Conservation (phyloP, 164 flowering plant species). For the Vitis rupestris region DNA sequence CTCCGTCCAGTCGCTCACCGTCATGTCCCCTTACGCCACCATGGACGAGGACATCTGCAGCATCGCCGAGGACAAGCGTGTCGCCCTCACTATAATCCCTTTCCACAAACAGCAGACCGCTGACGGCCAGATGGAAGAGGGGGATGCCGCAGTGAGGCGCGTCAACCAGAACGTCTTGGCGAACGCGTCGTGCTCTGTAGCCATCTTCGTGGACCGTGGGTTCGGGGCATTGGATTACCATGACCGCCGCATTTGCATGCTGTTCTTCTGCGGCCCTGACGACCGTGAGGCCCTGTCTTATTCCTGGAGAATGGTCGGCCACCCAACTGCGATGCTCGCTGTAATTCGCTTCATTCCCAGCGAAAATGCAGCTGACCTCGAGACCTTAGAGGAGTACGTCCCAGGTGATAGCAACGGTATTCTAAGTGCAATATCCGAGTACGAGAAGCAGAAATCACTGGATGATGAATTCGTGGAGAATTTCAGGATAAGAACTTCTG, state of each 20-base stretch:
- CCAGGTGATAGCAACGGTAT: conserved; percentile 1
- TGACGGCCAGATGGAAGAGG: conserved; percentile 23
- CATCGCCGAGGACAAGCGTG: conserved; percentile 35
- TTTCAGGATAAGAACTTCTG: conserved; percentile 13
- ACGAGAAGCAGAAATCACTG: conserved; percentile 18
- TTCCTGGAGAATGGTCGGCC: conserved; percentile 39
- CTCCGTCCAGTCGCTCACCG: conserved; percentile 28
- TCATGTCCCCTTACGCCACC: conserved; percentile 30
- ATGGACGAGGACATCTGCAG: conserved; percentile 47
- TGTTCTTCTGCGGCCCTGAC: conserved; percentile 46
- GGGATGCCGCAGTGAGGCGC: conserved; percentile 7
- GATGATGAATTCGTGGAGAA: conserved; percentile 23
- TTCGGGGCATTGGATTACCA: not conserved
- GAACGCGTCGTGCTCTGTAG: conserved; percentile 40
- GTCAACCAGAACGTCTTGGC: conserved; percentile 30
- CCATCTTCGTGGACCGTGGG: conserved; percentile 40
- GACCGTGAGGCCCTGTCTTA: conserved; percentile 50
- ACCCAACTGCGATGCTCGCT: conserved; percentile 12
- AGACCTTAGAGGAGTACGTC: not conserved
- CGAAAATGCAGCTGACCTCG: conserved; percentile 5
- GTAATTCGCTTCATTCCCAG: conserved; percentile 30
- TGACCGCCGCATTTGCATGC: conserved; percentile 14
- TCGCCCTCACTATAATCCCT: conserved; percentile 32
- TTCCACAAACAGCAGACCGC: conserved; percentile 28
- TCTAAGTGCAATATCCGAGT: conserved; percentile 5